Evolutionary conservation across 768 basidiomycete genomes (phyloP).

Genomic region (Leccinum imitatum): DNA sequence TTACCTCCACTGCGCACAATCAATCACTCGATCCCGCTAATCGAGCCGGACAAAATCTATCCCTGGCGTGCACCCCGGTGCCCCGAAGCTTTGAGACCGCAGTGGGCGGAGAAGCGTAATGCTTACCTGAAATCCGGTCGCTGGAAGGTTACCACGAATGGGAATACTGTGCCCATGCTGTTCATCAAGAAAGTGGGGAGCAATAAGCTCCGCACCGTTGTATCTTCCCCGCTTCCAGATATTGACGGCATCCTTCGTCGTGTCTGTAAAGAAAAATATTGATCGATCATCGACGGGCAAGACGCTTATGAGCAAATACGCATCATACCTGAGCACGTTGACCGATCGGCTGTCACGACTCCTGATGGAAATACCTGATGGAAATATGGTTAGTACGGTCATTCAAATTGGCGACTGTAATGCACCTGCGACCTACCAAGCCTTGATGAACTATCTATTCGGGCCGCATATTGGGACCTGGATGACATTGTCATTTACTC

Average conservation of each 20-base stretch:
- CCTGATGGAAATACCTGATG: conserved; percentile 17
- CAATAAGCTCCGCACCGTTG: background rate
- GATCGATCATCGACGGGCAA: conserved; percentile 12
- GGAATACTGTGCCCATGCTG: conserved; percentile 3
- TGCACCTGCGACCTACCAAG: conserved; percentile 45
- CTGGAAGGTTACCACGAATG: background rate
- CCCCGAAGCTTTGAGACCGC: background rate
- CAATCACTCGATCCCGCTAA: background rate
- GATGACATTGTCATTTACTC: too few relatives aligned
- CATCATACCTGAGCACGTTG: conserved; percentile 5
- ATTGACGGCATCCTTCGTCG: conserved; percentile 16
- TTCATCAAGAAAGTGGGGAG: background rate
- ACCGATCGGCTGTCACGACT: conserved; percentile 36
- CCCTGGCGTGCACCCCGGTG: background rate
- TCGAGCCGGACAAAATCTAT: background rate
- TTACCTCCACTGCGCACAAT: background rate
- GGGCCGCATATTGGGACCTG: background rate
- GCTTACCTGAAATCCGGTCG: background rate
- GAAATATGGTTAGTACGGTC: conserved; percentile 35
- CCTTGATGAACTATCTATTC: conserved; percentile 8
- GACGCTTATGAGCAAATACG: conserved; percentile 25
- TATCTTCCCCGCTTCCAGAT: conserved; percentile 17
- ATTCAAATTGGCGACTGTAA: conserved; percentile 32
- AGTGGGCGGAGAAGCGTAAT: background rate
- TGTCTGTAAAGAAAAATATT: background rate